Percentiles rank a stretch among this genome's conserved stretches.
Conservation (phyloP, 2,329 filamentous ascomycete species). For the Pseudomassariella vexata region DNA sequence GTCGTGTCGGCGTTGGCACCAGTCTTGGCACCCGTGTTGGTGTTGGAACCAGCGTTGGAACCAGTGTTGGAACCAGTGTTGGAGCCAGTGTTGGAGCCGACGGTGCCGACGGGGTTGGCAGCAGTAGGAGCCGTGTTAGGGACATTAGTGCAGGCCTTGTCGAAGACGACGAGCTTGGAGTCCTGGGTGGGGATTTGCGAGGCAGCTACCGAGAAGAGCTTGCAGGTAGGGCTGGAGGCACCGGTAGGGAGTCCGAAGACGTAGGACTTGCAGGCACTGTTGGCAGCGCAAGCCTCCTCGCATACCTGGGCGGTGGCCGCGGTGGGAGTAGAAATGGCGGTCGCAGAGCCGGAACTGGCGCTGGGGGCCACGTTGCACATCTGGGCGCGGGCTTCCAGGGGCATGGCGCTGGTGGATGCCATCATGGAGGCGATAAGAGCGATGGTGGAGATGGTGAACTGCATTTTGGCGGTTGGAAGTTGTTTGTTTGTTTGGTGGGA, state of each 20-base stretch:
- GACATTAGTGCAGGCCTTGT: slow-evolving; percentile 7
- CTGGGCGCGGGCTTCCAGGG: neutral
- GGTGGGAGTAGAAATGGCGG: neutral
- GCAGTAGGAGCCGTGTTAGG: slow-evolving; percentile 7
- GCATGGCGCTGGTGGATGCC: slow-evolving; percentile 1
- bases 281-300: slow-evolving; percentile 3
- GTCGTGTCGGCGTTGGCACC: no score
- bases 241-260: slow-evolving; percentile 6
- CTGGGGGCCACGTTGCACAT: slow-evolving; percentile 2
- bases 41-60: neutral
- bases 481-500: no score
- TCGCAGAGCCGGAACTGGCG: slow-evolving; percentile 1
- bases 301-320: slow-evolving; percentile 5
- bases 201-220: slow-evolving; percentile 8
- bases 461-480: no score
- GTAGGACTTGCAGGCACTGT: slow-evolving; percentile 7
- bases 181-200: slow-evolving; percentile 8
- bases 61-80: no score
- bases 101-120: slow-evolving; percentile 1
- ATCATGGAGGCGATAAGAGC: slow-evolving; percentile 7
- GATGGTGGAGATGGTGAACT: slow-evolving; percentile 6
- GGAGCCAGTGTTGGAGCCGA: no score
- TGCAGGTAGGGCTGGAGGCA: slow-evolving; percentile 7
- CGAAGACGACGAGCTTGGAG: slow-evolving; percentile 8
- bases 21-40: no score